A percentile compares a stretch with the other conserved stretches of the same genome.
These are phyloP conservation scores for Clavispora vitiphila DNA, from an alignment of 805 yeast species.

Conservation along the genomic window DNA sequence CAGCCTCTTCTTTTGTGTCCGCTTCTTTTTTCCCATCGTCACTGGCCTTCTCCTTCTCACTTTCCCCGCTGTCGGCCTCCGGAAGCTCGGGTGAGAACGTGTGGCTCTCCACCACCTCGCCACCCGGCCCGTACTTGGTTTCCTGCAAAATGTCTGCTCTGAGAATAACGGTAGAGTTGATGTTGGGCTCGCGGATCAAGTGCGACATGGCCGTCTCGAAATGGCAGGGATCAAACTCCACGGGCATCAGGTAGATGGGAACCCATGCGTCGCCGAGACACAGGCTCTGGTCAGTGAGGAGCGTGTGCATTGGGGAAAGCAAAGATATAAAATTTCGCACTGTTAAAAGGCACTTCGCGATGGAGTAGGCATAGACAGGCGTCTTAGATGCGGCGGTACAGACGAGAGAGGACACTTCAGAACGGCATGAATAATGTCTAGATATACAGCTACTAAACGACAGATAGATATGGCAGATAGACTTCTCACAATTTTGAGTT, in stretches of 20 bases:
- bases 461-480: no score
- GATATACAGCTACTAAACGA: no score
- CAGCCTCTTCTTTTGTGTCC: slow-evolving; percentile 5
- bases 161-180: slow-evolving; percentile 85
- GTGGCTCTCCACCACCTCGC: slow-evolving; percentile 15
- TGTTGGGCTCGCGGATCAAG: slow-evolving; percentile 76
- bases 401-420: no score
- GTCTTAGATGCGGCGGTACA: no score
- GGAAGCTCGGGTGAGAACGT: slow-evolving; percentile 29
- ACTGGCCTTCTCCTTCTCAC: no score
- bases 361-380: no score
- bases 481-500: no score
- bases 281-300: slow-evolving; percentile 1
- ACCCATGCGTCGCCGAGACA: slow-evolving; percentile 58
- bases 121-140: slow-evolving; percentile 34
- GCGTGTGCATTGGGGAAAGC: neutral
- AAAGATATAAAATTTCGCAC: neutral
- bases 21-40: no score
- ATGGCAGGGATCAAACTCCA: slow-evolving; percentile 49
- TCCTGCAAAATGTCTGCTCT: slow-evolving; percentile 77
- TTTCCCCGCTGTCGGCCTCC: slow-evolving; percentile 13
- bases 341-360: no score
- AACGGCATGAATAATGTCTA: no score
- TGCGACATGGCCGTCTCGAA: slow-evolving; percentile 75
- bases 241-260: slow-evolving; percentile 46